Percentiles rank a stretch among this genome's conserved stretches.
Evolutionary conservation across 192 early-diverging fungal species (phyloP).

Genomic region (Coemansia sp.): DNA sequence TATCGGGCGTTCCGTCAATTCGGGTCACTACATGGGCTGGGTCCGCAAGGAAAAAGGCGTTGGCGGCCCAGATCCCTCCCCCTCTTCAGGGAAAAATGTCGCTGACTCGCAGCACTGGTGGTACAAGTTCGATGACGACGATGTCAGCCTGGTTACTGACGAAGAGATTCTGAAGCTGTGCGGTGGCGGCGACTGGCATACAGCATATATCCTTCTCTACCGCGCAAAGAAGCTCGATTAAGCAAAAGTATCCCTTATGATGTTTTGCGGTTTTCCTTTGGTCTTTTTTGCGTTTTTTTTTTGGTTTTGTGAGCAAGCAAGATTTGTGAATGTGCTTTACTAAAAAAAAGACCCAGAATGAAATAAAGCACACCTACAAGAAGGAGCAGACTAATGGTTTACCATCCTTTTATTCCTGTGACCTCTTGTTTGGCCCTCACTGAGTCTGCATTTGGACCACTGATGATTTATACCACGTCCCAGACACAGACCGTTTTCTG

Average conservation of each 20-base stretch:
- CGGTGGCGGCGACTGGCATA: constrained; percentile 86
- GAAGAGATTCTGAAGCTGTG: constrained; percentile 89
- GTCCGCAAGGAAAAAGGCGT: constrained; percentile 68
- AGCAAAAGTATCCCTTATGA: too few relatives aligned
- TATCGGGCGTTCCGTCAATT: constrained; percentile 89
- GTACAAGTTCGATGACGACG: constrained; percentile 95
- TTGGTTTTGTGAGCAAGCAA: neutral
- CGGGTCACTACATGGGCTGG: constrained; percentile 97
- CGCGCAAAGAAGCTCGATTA: constrained; percentile 66
- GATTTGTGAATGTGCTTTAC: too few relatives aligned
- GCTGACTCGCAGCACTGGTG: constrained; percentile 63
- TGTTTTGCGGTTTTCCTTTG: too few relatives aligned
- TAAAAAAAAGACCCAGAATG: too few relatives aligned
- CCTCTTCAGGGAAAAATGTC: neutral
- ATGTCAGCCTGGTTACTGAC: constrained; percentile 78
- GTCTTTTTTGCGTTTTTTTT: too few relatives aligned
- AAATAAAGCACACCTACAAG: too few relatives aligned
- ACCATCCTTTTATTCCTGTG: too few relatives aligned
- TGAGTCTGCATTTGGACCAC: too few relatives aligned
- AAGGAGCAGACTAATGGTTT: too few relatives aligned
- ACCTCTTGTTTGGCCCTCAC: too few relatives aligned
- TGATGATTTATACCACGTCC: too few relatives aligned
- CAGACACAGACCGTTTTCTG: too few relatives aligned
- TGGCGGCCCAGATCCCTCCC: constrained; percentile 49
- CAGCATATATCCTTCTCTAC: constrained; percentile 89